Evolutionary conservation across 331 rosid species (phyloP).

Genomic region (Quercus lobata): DNA sequence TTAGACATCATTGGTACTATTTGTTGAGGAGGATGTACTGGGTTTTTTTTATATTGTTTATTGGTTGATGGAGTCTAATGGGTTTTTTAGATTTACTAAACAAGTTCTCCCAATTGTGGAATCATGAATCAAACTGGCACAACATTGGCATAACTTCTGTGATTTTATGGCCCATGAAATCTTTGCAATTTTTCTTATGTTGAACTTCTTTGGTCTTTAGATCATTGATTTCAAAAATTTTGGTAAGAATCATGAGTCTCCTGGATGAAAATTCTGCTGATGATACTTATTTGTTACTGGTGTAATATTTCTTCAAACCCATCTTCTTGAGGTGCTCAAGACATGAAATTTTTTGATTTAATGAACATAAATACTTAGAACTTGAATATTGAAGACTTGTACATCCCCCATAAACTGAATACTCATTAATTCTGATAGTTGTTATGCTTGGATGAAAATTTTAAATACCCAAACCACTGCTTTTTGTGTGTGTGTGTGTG

Average conservation of each 20-base stretch:
- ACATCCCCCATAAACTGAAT: background rate
- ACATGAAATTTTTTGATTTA: background rate
- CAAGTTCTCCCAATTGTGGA: background rate
- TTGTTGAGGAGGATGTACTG: too few relatives aligned
- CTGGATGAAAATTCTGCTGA: background rate
- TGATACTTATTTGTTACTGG: background rate
- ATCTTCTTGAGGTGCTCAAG: background rate
- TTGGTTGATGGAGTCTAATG: background rate
- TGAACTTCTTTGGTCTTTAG: background rate
- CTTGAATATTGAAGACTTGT: background rate
- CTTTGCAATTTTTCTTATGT: background rate
- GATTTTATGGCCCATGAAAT: background rate
- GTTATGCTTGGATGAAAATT: background rate
- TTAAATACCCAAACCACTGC: background rate
- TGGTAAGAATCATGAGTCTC: background rate
- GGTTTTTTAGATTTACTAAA: background rate
- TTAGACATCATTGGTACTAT: background rate
- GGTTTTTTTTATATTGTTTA: background rate
- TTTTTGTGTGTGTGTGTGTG: too few relatives aligned
- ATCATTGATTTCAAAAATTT: background rate
- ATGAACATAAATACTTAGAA: background rate
- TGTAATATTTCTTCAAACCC: background rate
- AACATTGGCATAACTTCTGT: background rate
- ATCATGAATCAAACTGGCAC: background rate
- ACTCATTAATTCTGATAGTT: background rate